Evolutionary conservation across 1,139 yeast species (phyloP).

Genomic region (Magnusiomyces suaveolens): DNA sequence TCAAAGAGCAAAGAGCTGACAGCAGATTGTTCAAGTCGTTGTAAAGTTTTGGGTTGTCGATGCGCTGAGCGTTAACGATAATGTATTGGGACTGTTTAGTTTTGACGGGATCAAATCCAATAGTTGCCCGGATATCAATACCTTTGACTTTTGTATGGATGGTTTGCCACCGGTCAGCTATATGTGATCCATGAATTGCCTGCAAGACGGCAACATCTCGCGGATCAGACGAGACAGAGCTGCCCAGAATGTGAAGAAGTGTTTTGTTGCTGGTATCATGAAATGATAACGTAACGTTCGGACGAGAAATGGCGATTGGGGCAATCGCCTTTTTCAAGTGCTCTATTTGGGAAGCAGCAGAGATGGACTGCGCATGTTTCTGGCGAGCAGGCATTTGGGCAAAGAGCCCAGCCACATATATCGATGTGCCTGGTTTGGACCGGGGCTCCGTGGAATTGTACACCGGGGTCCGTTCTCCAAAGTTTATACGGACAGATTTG

Average conservation of each 20-base stretch:
- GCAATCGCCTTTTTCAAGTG: slow-evolving; percentile 34
- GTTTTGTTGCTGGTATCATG: slow-evolving; percentile 10
- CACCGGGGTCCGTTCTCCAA: slow-evolving; percentile 12
- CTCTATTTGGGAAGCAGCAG: slow-evolving; percentile 27
- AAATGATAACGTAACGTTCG: slow-evolving; percentile 27
- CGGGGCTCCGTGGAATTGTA: slow-evolving; percentile 10
- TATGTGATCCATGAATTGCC: slow-evolving; percentile 20
- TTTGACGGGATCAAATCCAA: slow-evolving; percentile 30
- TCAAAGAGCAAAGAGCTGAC: background rate
- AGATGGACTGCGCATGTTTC: slow-evolving; percentile 24
- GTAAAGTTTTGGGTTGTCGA: slow-evolving; percentile 15
- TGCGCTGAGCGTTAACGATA: slow-evolving; percentile 38
- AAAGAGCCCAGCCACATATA: slow-evolving; percentile 43
- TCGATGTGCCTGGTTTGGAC: slow-evolving; percentile 43
- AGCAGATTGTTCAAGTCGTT: background rate
- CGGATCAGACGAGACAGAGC: slow-evolving; percentile 3
- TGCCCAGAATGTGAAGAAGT: slow-evolving; percentile 6
- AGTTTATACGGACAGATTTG: slow-evolving; percentile 25
- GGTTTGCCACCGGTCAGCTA: slow-evolving; percentile 19
- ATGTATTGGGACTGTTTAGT: slow-evolving; percentile 40
- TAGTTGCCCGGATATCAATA: slow-evolving; percentile 25
- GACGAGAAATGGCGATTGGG: slow-evolving; percentile 30
- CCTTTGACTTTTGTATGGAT: slow-evolving; percentile 19
- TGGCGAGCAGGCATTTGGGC: slow-evolving; percentile 51
- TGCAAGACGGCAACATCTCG: slow-evolving; percentile 17